These are phyloP conservation scores for Vaccinium macrocarpon DNA, from an alignment of 148 eudicot species.

Conservation along the genomic window DNA sequence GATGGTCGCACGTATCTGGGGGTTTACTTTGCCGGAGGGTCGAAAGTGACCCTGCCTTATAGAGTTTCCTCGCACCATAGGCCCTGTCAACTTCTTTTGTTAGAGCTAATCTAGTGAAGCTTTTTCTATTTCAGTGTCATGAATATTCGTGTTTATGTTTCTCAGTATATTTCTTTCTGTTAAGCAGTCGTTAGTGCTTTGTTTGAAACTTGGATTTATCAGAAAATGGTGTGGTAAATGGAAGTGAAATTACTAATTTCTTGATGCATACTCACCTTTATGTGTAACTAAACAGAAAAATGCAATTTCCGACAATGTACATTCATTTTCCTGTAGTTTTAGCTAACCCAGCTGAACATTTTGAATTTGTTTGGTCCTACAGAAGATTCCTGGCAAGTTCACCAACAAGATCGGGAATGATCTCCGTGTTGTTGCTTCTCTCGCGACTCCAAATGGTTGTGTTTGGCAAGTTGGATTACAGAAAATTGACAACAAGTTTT, in stretches of 20 bases:
- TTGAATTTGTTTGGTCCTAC: neutral
- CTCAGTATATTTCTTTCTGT: neutral
- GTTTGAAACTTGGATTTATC: neutral
- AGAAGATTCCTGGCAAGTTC: neutral
- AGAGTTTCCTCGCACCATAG: neutral
- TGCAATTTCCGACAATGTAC: neutral
- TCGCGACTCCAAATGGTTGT: conserved; percentile 40
- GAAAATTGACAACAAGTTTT: conserved; percentile 27
- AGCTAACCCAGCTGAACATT: neutral
- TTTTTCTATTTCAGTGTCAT: neutral
- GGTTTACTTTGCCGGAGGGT: neutral
- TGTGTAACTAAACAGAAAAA: neutral
- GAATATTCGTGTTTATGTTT: neutral
- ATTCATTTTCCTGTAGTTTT: neutral
- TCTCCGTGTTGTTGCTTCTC: conserved; percentile 25
- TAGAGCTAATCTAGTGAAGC: neutral
- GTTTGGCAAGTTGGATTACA: conserved; percentile 30
- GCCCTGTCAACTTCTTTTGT: neutral
- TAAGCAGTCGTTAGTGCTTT: neutral
- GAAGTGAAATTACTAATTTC: neutral
- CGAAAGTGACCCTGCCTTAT: neutral
- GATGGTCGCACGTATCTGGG: neutral
- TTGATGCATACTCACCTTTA: neutral
- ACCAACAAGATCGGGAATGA: conserved; percentile 14
- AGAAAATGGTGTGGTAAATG: neutral